These are phyloP conservation scores for Sphaerobolus stellatus DNA, from an alignment of 1,284 basidiomycete genomes.

Conservation along the genomic window DNA sequence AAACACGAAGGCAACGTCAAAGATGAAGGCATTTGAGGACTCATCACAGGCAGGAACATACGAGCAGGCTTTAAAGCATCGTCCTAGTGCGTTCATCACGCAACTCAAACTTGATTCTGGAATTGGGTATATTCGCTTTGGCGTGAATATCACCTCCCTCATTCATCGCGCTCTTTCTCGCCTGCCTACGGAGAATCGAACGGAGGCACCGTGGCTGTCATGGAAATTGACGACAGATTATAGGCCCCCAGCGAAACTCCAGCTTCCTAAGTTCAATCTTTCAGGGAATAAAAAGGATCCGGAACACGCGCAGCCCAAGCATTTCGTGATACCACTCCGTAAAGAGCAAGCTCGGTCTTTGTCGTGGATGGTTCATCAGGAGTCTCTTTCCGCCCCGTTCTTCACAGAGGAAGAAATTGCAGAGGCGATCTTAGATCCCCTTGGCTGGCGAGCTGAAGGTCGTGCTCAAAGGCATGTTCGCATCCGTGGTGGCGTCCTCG, in stretches of 20 bases:
- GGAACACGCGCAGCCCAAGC: conserved; percentile 74
- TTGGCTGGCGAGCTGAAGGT: conserved; percentile 93
- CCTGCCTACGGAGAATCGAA: conserved; percentile 61
- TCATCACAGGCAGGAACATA: conserved; percentile 81
- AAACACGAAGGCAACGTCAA: conserved; percentile 54
- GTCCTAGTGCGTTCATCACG: conserved; percentile 85
- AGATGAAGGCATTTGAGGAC: conserved; percentile 76
- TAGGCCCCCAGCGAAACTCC: conserved; percentile 60
- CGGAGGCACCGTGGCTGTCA: conserved; percentile 56
- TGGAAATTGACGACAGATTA: conserved; percentile 85
- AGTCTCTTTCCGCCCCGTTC: conserved; percentile 60
- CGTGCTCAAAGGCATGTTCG: conserved; percentile 76
- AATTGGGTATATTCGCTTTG: conserved; percentile 76
- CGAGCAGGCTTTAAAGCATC: conserved; percentile 83
- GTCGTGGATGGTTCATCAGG: conserved; percentile 89
- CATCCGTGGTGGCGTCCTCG: conserved; percentile 88
- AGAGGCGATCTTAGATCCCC: conserved; percentile 79
- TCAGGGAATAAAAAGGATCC: conserved; percentile 78
- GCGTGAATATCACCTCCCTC: conserved; percentile 84
- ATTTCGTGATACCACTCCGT: conserved; percentile 74
- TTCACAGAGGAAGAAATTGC: conserved; percentile 95
- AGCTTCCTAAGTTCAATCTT: conserved; percentile 65
- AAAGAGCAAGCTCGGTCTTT: conserved; percentile 88
- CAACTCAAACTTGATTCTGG: conserved; percentile 70
- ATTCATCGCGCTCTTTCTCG: conserved; percentile 85